Percentiles rank a stretch among this genome's conserved stretches.
Conservation (phyloP, 805 yeast genomes). For the Suhomyces sp. region DNA sequence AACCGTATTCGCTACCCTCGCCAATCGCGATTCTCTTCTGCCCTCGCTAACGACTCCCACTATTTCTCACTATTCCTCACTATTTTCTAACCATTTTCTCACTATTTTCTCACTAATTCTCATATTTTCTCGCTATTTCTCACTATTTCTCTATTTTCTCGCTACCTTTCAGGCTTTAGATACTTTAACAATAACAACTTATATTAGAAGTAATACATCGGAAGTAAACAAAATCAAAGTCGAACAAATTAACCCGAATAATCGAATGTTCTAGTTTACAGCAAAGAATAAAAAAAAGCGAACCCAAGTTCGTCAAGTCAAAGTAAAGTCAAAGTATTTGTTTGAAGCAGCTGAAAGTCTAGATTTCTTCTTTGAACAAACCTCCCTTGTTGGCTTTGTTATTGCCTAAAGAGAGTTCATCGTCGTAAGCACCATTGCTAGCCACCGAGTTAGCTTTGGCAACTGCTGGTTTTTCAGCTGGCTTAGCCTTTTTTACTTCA, state of each 20-base stretch:
- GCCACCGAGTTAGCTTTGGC: slow-evolving; percentile 5
- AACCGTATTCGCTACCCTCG: no score
- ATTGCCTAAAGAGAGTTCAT: slow-evolving; percentile 28
- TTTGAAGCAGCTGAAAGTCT: neutral
- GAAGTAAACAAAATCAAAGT: neutral
- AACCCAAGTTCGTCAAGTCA: neutral
- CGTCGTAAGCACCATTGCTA: slow-evolving; percentile 17
- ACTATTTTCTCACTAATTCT: neutral
- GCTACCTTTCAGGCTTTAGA: no score
- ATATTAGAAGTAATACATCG: slow-evolving; percentile 5
- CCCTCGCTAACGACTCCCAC: no score
- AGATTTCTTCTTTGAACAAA: slow-evolving; percentile 42
- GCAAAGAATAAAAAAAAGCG: neutral
- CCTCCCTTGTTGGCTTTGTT: slow-evolving; percentile 30
- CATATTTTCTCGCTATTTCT: neutral
- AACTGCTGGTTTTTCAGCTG: neutral
- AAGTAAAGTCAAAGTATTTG: neutral
- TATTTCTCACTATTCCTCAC: neutral
- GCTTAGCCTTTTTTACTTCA: slow-evolving; percentile 2
- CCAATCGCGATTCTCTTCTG: no score
- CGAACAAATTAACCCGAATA: neutral
- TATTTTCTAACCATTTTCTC: neutral
- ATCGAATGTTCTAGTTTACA: slow-evolving; percentile 1
- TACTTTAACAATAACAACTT: neutral
- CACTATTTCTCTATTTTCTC: neutral